Evolutionary conservation across 2,329 filamentous ascomycete genomes (phyloP), one percentile per base, ranked within the genome.

Genomic region (Penicillium sp.): DNA sequence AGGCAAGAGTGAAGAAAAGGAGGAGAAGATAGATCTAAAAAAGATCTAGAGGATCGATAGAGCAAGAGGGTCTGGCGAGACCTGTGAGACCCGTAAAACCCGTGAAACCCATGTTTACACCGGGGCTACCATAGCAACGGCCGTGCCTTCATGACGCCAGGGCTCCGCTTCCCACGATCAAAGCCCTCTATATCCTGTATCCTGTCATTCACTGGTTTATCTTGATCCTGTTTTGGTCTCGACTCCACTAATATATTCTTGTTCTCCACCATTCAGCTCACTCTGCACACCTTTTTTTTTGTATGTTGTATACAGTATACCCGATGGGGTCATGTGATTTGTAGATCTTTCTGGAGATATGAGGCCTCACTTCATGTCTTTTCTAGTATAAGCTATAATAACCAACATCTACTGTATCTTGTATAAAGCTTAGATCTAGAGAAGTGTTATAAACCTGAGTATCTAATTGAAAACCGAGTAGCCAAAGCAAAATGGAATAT

Each of bases 41-140:
- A 45, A 44, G 63, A 64, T 66, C 61, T 61, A 50, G 61, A 49
- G 45, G 58, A 64, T 64, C 53, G 55, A 60, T 63, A 56, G 54
- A 47, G 35, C 39, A 39, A 50, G 63, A 66, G 58, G 61, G 61
- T 64, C 62, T 61, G 61, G 57, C 41, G 25, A 54, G 61, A 45
- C 50, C 39, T 12, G 58, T 54, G 58, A 65, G 59, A 45, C 49
- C 48, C 17, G 58, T 54, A 57, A 65, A 62, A 66, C 57, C 62
- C 17, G 58, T 54, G 58, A 65, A 62, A 66, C 57, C 62, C 57
- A 63, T 74, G 72, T 73, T 74, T 74, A 73, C 73, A 54, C 57
- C n/a, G 27, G 25, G 49, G 61, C 55, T 75, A 72, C 69, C 70
- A 75, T 75, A 68, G 73, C 73, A 75, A 75, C 73, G 60, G 55